phyloP scores from a whole-genome alignment of 2,329 filamentous ascomycete species.

The Helotiales sp. region DNA sequence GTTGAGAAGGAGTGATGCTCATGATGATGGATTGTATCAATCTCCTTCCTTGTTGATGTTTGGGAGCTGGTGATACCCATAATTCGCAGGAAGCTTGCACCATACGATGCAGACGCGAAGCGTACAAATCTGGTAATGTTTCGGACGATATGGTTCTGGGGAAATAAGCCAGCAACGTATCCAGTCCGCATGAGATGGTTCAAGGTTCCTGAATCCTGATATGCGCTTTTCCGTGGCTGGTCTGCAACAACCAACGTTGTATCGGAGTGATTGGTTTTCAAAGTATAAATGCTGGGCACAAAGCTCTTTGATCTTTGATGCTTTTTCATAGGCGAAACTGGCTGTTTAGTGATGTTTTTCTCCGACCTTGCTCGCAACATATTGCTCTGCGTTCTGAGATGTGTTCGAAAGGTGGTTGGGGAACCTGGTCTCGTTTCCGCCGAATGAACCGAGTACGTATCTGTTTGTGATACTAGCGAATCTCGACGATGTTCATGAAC shows the following conservation, averaged over 20 bases:
- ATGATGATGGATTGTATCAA: conserved; percentile 44
- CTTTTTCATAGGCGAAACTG: conserved; percentile 28
- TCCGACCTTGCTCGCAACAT: conserved; percentile 38
- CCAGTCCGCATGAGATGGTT: conserved; percentile 44
- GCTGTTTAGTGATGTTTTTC: conserved; percentile 32
- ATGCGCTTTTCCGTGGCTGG: conserved; percentile 35
- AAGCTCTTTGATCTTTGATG: conserved; percentile 34
- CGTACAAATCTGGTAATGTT: conserved; percentile 67
- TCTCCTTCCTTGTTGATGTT: conserved; percentile 40
- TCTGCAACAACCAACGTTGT: conserved; percentile 31
- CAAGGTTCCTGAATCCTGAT: conserved; percentile 28
- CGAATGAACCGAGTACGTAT: conserved; percentile 37
- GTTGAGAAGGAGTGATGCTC: conserved; percentile 64
- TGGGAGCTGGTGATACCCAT: conserved; percentile 60
- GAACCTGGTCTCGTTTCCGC: conserved; percentile 47
- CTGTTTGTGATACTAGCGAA: conserved; percentile 37
- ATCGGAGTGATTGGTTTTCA: conserved; percentile 47
- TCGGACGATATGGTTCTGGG: conserved; percentile 56
- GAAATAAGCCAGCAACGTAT: conserved; percentile 58
- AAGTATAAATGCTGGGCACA: conserved; percentile 57
- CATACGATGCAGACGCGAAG: conserved; percentile 67
- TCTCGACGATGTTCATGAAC: conserved; percentile 52
- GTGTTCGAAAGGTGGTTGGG: conserved; percentile 38
- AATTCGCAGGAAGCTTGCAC: conserved; percentile 61
- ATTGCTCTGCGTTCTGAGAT: conserved; percentile 33